A percentile compares a stretch with the other conserved stretches of the same genome.
Conservation (phyloP, 768 basidiomycete genomes). For the Mycena crocata region DNA sequence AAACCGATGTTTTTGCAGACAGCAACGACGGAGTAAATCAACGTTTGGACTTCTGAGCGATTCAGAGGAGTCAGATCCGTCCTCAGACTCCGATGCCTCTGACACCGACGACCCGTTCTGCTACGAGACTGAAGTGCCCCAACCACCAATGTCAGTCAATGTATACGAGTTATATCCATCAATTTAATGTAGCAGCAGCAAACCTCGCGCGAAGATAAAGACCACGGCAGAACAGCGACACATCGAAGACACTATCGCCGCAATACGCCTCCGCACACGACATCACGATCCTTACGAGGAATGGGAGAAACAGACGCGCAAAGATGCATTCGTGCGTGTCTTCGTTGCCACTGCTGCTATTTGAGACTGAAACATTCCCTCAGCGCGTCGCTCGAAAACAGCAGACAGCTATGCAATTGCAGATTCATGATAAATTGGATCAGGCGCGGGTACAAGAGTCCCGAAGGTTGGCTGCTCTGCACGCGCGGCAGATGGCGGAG, state of each 20-base stretch:
- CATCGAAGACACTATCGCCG: constrained; percentile 62
- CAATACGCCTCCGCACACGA: constrained; percentile 62
- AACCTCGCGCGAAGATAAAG: constrained; percentile 42
- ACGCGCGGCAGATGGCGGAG: constrained; percentile 64
- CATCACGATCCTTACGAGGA: constrained; percentile 69
- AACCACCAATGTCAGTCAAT: constrained; percentile 48
- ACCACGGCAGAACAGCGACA: constrained; percentile 54
- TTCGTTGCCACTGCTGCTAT: background rate
- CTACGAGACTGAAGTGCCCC: constrained; percentile 54
- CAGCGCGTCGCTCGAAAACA: constrained; percentile 61
- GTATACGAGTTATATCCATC: constrained; percentile 7
- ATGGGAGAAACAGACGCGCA: constrained; percentile 64
- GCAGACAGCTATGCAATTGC: constrained; percentile 45
- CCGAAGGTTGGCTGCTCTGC: constrained; percentile 50
- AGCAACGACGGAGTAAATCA: constrained; percentile 20
- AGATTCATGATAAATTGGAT: constrained; percentile 58
- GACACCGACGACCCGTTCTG: constrained; percentile 48
- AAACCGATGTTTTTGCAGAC: constrained; percentile 14
- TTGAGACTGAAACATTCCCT: background rate
- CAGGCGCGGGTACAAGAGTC: constrained; percentile 49
- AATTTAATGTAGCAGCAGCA: constrained; percentile 20
- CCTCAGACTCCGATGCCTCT: constrained; percentile 15
- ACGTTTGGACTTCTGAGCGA: constrained; percentile 23
- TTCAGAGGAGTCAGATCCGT: constrained; percentile 25
- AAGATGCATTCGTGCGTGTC: constrained; percentile 62